These are phyloP conservation scores for Vigna trinervia DNA, from an alignment of 306 rosid genomes.

Conservation along the genomic window DNA sequence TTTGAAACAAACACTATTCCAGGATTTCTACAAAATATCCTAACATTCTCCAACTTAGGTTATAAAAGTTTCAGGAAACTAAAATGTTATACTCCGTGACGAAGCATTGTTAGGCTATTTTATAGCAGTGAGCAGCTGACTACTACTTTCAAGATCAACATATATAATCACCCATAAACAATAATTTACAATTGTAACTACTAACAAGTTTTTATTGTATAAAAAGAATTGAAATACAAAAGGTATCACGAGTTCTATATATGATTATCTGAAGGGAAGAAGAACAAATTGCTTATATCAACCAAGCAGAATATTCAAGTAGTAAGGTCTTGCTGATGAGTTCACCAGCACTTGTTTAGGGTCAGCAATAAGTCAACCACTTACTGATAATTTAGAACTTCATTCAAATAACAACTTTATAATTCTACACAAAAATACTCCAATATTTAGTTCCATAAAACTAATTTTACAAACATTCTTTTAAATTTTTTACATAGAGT, in stretches of 20 bases:
- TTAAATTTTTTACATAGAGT: neutral
- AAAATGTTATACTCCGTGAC: neutral
- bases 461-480: neutral
- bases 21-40: slow-evolving; percentile 3
- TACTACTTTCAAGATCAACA: slow-evolving; percentile 18
- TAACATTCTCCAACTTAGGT: neutral
- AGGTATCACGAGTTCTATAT: neutral
- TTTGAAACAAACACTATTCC: slow-evolving; percentile 11
- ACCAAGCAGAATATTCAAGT: slow-evolving; percentile 19
- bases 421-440: neutral
- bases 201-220: neutral
- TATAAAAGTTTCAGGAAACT: neutral
- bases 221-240: neutral
- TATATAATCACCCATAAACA: neutral
- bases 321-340: slow-evolving; percentile 6
- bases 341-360: slow-evolving; percentile 31
- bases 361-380: slow-evolving; percentile 16
- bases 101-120: slow-evolving; percentile 21
- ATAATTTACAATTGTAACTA: slow-evolving; percentile 20
- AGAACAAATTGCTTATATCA: neutral
- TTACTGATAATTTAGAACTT: slow-evolving; percentile 8
- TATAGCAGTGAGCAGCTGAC: slow-evolving; percentile 31
- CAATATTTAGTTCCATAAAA: slow-evolving; percentile 6
- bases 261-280: slow-evolving; percentile 1
- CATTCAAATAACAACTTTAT: neutral